Evolutionary conservation across 2,329 filamentous ascomycete species (phyloP), one percentile per base, ranked within the genome.

Genomic region (Stromatinia cepivora): DNA sequence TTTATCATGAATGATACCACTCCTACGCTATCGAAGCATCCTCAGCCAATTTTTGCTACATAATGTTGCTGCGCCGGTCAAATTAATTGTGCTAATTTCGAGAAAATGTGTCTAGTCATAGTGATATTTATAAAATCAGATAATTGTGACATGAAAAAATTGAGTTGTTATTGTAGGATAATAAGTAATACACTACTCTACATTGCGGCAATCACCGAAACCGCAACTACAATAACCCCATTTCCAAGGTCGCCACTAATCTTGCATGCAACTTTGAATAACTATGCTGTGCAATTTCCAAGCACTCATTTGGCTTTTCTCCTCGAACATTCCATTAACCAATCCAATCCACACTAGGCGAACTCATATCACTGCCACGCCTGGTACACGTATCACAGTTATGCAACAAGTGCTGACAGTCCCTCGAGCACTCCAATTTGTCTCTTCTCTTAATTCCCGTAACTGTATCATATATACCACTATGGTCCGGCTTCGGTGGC

Each of bases 271-370:
- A 11, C 10, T 53, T 20, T 22, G 5, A 28, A 28, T 28, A 52
- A 28, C n/a, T 13, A 15, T 28, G 15, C 6, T 4, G 28, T 39
- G 4, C 15, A 39, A 36, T 39, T 17, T 52, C 15, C 13, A 28
- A 64, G n/a, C 22, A 4, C 4, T 22, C 10, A 52, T 52, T 22
- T 15, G 22, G 46, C 28, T 22, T 8, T 28, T 52, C 3, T 36
- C 31, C 22, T 25, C n/a, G 11, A 28, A 17, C 46, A 22, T 39
- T 7, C 48, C n/a, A 42, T 71, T 61, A 74, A 36, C 69, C 70
- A 70, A 74, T 74, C 72, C 72, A 76, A 67, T 75, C 74, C 20
- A 75, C 65, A 67, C 72, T 74, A 28, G 71, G 71, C 39, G 56
- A 64, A 39, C 71, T 63, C 15, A 64, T 70, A 50, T 74, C 62